These are phyloP conservation scores for Serendipita indica DNA, from an alignment of 768 basidiomycete species.

Conservation along the genomic window DNA sequence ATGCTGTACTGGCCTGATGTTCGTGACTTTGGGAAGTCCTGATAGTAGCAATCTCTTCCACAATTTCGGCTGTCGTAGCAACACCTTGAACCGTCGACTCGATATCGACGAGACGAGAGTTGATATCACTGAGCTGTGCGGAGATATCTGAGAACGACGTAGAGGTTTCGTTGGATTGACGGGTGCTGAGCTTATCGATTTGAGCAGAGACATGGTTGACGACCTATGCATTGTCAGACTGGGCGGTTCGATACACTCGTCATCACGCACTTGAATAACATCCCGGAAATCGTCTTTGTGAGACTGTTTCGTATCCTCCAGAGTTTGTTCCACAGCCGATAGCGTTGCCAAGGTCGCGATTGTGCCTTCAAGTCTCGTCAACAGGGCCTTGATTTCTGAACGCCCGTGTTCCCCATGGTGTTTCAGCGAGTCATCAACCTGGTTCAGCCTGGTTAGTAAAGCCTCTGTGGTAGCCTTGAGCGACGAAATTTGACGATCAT, in stretches of 20 bases:
- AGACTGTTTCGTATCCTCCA: neutral
- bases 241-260: no score
- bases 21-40: neutral
- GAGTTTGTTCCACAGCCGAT: neutral
- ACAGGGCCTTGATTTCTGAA: no score
- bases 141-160: neutral
- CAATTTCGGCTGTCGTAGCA: neutral
- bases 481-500: neutral
- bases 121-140: neutral
- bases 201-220: neutral
- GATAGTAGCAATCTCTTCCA: conserved; percentile 1
- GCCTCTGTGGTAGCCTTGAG: no score
- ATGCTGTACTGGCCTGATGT: neutral
- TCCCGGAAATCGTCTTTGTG: neutral
- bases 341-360: neutral
- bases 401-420: no score
- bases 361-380: neutral
- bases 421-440: no score
- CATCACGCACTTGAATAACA: neutral
- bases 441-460: no score
- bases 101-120: neutral
- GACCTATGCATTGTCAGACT: neutral
- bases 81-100: neutral
- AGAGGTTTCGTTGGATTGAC: neutral
- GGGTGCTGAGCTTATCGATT: neutral